Evolutionary conservation across 352 stramenopile species (phyloP).

Genomic region (Halophytophthora polymorphica): DNA sequence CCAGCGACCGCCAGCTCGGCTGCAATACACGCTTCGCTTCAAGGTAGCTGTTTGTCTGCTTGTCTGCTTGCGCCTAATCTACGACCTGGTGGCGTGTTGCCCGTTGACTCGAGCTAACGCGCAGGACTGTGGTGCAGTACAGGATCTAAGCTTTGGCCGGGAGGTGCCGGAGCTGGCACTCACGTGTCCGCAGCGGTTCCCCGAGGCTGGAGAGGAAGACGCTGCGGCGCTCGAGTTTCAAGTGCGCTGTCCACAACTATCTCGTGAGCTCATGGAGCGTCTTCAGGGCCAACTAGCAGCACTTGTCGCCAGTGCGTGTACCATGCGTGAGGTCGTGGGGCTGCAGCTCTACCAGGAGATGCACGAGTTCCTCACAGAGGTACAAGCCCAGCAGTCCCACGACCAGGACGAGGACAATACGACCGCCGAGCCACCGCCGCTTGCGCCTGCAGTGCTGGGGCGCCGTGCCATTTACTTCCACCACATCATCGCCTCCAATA

Average conservation of each 20-base stretch:
- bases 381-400: constrained; percentile 1
- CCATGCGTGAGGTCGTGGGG: constrained; percentile 38
- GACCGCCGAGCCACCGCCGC: neutral
- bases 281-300: constrained; percentile 35
- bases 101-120: too few species aligned
- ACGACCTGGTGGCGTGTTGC: too few species aligned
- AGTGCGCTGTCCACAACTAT: constrained; percentile 49
- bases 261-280: constrained; percentile 31
- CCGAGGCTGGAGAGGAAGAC: constrained; percentile 1
- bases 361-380: constrained; percentile 42
- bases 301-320: constrained; percentile 22
- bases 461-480: constrained; percentile 82
- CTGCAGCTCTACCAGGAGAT: constrained; percentile 69
- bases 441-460: constrained; percentile 30
- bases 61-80: neutral
- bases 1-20: constrained; percentile 9
- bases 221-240: constrained; percentile 30
- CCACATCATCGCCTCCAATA: constrained; percentile 76
- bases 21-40: constrained; percentile 50
- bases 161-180: constrained; percentile 47
- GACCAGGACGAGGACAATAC: constrained; percentile 1
- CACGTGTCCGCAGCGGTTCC: constrained; percentile 42
- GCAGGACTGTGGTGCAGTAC: neutral
- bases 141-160: constrained; percentile 20
- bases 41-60: constrained; percentile 19